Evolutionary conservation across 148 eudicot species (phyloP).

Genomic region (Cornus florida): DNA sequence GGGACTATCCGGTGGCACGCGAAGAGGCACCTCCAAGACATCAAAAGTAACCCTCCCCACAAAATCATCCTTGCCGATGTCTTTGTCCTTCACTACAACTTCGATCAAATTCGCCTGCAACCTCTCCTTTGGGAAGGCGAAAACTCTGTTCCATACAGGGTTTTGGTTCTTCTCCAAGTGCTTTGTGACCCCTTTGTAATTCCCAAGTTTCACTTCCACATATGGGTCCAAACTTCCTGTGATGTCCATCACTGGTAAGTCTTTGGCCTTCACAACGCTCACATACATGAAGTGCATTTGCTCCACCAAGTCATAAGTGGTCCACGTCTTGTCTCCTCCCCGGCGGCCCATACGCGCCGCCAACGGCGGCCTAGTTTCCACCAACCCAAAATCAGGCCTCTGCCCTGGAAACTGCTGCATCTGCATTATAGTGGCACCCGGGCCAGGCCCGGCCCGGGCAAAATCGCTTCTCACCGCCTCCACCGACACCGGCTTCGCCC

Average conservation of each 20-base stretch:
- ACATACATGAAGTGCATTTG: conserved; percentile 80
- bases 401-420: conserved; percentile 85
- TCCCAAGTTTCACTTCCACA: conserved; percentile 92
- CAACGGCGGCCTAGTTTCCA: conserved; percentile 85
- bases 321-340: conserved; percentile 64
- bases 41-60: conserved; percentile 78
- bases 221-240: conserved; percentile 90
- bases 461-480: conserved; percentile 48
- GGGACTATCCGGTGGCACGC: conserved; percentile 93
- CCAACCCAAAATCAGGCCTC: conserved; percentile 68
- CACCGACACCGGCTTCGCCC: conserved; percentile 18
- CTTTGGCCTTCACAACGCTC: conserved; percentile 78
- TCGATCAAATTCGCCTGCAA: conserved; percentile 67
- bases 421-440: conserved; percentile 42
- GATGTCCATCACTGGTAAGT: conserved; percentile 82
- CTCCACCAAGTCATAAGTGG: conserved; percentile 88
- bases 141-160: conserved; percentile 75
- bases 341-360: conserved; percentile 86
- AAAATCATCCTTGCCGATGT: conserved; percentile 74
- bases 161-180: conserved; percentile 80
- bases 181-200: conserved; percentile 76
- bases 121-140: conserved; percentile 79
- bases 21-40: conserved; percentile 57
- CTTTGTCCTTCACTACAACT: conserved; percentile 75
- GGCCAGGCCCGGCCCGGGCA: conserved; percentile 43